These are phyloP conservation scores for Pleurozium schreberi DNA, from an alignment of 225 moss, liverwort and hornwort genomes.

Conservation along the genomic window DNA sequence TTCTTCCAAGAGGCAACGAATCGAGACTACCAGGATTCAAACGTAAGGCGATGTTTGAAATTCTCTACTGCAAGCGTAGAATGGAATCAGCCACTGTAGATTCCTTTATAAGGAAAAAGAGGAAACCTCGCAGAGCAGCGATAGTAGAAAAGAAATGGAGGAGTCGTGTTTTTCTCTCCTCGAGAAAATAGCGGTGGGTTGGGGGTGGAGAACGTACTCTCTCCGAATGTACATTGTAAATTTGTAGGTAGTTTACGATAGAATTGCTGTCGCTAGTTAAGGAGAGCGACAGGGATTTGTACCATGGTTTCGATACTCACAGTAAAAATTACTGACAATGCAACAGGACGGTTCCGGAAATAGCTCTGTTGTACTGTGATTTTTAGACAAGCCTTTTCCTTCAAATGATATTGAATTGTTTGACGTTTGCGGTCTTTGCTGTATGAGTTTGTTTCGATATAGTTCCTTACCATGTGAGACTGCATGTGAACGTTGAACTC, in stretches of 20 bases:
- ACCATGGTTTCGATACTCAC: constrained; percentile 28
- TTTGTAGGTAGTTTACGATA: constrained; percentile 13
- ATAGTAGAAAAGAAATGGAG: neutral
- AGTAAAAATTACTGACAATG: constrained; percentile 3
- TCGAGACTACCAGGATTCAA: neutral
- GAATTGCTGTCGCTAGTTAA: constrained; percentile 1
- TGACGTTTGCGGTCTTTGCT: neutral
- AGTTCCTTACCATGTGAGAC: neutral
- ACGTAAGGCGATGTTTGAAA: neutral
- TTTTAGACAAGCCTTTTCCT: neutral
- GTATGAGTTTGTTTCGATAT: neutral
- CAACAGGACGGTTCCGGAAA: neutral
- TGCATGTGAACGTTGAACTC: neutral
- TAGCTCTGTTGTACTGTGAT: neutral
- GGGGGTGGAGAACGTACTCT: neutral
- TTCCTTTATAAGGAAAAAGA: neutral
- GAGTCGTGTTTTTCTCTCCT: neutral
- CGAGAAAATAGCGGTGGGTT: neutral
- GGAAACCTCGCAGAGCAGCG: neutral
- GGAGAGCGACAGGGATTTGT: constrained; percentile 31
- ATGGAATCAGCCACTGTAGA: neutral
- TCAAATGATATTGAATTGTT: neutral
- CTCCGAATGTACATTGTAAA: constrained; percentile 37
- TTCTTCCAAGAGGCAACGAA: constrained; percentile 17
- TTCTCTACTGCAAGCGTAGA: neutral